A percentile compares a stretch with the other conserved stretches of the same genome.
phyloP scores from a whole-genome alignment of 2,329 filamentous ascomycete species.

The Bertia moriformis region DNA sequence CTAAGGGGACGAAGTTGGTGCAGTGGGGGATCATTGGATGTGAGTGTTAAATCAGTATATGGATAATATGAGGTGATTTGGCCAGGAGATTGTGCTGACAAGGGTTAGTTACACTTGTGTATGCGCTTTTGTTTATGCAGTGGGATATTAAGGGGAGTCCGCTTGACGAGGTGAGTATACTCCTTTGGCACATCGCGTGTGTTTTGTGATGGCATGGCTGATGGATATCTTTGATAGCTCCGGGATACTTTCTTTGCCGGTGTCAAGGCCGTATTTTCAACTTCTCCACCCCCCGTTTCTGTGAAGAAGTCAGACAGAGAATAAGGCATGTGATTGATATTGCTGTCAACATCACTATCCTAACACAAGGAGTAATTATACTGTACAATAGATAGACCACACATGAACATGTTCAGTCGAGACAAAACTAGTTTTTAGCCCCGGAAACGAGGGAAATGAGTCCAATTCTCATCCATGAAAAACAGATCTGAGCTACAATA shows the following conservation, averaged over 20 bases:
- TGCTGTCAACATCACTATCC: no score
- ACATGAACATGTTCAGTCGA: no score
- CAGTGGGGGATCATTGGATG: constrained; percentile 38
- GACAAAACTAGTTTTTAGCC: no score
- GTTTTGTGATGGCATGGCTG: not conserved
- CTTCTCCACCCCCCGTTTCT: constrained; percentile 12
- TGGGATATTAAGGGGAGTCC: constrained; percentile 23
- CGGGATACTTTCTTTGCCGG: constrained; percentile 16
- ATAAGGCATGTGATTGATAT: not conserved
- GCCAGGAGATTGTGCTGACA: no score
- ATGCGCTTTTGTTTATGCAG: constrained; percentile 25
- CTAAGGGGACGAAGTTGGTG: constrained; percentile 37
- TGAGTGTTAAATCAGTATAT: constrained; percentile 12
- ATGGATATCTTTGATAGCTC: constrained; percentile 9
- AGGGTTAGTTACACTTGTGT: constrained; percentile 20
- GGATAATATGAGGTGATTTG: no score
- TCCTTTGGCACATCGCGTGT: no score
- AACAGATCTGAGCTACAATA: no score
- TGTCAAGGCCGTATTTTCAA: constrained; percentile 14
- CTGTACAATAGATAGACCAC: no score
- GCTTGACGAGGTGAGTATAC: constrained; percentile 18
- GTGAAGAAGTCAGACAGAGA: not conserved
- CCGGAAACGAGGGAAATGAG: no score
- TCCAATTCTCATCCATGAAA: no score
- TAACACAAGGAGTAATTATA: no score